A percentile compares a stretch with the other conserved stretches of the same genome.
phyloP scores from a whole-genome alignment of 306 rosid genomes.

The Quercus engelmannii region DNA sequence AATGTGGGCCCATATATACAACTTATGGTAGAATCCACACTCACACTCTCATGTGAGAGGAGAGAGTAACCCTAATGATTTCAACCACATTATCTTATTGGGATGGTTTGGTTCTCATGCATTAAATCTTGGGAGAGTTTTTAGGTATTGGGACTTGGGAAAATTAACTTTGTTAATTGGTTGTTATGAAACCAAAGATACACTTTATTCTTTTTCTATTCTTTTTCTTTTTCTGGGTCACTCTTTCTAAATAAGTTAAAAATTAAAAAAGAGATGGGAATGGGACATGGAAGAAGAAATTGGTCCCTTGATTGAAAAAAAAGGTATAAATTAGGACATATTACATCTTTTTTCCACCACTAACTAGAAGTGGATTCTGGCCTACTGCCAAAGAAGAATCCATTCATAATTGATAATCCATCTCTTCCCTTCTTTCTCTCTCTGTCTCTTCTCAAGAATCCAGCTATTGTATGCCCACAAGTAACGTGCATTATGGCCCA shows the following conservation, averaged over 20 bases:
- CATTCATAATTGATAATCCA: too few species aligned
- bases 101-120: too few species aligned
- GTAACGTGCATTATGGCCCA: conserved; percentile 20
- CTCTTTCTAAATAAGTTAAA: neutral
- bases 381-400: conserved; percentile 15
- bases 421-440: neutral
- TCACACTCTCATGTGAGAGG: too few species aligned
- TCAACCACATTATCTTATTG: too few species aligned
- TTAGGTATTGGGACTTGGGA: too few species aligned
- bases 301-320: neutral
- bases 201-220: neutral
- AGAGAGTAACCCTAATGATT: too few species aligned
- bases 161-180: neutral
- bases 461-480: neutral
- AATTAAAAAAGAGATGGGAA: neutral
- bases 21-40: too few species aligned
- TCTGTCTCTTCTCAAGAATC: neutral
- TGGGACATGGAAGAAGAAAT: neutral
- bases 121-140: neutral
- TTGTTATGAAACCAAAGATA: neutral
- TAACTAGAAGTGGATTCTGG: conserved; percentile 9
- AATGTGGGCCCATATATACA: too few species aligned
- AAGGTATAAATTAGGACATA: neutral
- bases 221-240: neutral
- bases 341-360: conserved; percentile 44